Evolutionary conservation across 192 early-diverging fungal genomes (phyloP), one percentile per base, ranked within the genome.

Genomic region (Pecoramyces ruminantium): DNA sequence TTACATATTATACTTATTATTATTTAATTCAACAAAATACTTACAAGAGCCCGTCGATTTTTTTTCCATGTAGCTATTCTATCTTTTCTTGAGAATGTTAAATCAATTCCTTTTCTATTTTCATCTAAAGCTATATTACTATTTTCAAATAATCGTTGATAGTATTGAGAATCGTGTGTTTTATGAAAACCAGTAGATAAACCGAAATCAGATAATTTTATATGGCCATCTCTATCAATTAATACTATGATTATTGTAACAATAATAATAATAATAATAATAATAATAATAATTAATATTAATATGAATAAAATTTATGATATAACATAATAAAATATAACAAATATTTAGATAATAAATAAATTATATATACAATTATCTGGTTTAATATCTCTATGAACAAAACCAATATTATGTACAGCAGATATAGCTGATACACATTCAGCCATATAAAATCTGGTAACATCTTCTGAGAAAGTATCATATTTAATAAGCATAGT

Each of bases 131-230:
- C 91, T 78, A 87, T 88, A 79, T 87, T 86, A 30, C 90, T 88
- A 78, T 90, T 92, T 30, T 95, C 94, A 79, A 94, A 83, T 78
- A 96, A 85, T 28, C 91, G 87, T 83, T 94, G 92, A 83, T 99
- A 99, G 85, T 96, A 99, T 38, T 93, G 89, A 34, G 97, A 97
- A 86, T 98, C 97, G 83, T 99, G 97, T 29, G 96, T 97, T 88
- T 96, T 96, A 87, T 98, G 96, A 87, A 99, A 99, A 0, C 98
- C 98, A 8, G 97, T 99, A 13, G 97, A 97, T 17, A 99, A 90
- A n/a, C 98, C 98, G 90, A 99, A 99, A 86, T 99, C 98, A 15
- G 96, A 97, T 15, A 99, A 87, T 87, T 99, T 99, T 77, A 99
- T 92, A 84, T 99, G 98, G 27, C 98, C 98, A 84, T 95, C 93